These are phyloP conservation scores for Westerdykella ornata DNA, from an alignment of 2,329 filamentous ascomycete genomes.

Conservation along the genomic window DNA sequence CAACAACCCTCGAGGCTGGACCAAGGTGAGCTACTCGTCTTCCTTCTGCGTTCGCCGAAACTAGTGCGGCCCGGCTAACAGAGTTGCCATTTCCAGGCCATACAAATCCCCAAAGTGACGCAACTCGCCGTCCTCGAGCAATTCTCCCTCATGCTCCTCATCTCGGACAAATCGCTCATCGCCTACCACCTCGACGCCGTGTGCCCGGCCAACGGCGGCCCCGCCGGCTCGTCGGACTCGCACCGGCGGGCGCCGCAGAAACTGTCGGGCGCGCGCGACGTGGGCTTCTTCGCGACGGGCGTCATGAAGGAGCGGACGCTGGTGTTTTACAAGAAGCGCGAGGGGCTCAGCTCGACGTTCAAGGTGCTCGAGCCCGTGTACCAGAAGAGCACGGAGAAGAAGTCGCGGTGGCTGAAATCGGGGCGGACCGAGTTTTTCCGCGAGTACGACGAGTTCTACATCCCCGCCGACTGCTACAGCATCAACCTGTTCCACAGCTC, in stretches of 20 bases:
- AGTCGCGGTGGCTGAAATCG: constrained; percentile 60
- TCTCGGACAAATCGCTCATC: constrained; percentile 84
- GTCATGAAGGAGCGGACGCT: constrained; percentile 95
- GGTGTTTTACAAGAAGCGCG: constrained; percentile 95
- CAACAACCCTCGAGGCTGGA: constrained; percentile 85
- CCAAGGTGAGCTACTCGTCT: constrained; percentile 55
- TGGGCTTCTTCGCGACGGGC: constrained; percentile 92
- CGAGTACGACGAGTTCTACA: constrained; percentile 98
- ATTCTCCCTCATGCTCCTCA: constrained; percentile 85
- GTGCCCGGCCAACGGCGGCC: constrained; percentile 48
- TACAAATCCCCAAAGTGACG: constrained; percentile 70
- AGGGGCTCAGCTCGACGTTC: constrained; percentile 87
- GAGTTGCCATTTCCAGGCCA: constrained; percentile 50
- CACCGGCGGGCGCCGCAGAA: constrained; percentile 83
- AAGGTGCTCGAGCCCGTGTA: constrained; percentile 94
- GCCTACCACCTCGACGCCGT: constrained; percentile 91
- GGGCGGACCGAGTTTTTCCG: constrained; percentile 92
- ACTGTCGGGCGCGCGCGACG: constrained; percentile 77
- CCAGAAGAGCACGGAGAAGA: constrained; percentile 84
- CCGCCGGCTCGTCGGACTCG: constrained; percentile 60
- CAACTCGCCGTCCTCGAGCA: constrained; percentile 94
- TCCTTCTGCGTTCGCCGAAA: too few species aligned
- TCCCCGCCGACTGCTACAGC: constrained; percentile 88
- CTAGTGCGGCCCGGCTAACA: too few species aligned
- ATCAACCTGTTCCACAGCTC: constrained; percentile 95